Base-by-base conservation (phyloP, 1,139 yeast genomes). In the Magnusiomyces paraingens region DNA sequence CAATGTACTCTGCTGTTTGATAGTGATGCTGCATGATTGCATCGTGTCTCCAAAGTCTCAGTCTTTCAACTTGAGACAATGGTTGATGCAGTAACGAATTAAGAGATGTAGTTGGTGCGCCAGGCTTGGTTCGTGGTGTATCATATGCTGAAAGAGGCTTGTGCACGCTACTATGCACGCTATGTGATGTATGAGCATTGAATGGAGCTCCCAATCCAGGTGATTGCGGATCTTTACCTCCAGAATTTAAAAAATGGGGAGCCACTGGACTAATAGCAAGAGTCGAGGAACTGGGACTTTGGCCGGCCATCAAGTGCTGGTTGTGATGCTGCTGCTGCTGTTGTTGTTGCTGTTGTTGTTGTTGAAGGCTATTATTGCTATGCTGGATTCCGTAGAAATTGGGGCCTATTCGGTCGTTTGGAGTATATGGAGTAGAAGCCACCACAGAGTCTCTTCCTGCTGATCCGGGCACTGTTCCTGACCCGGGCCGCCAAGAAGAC, bases 1-100 rank as follows among this genome's bases (percentile, higher is more conserved):
- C 99, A 38, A 94, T 80, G 65, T 83, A 89, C 63, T 86, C 94
- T 0, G 99, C 98, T 0, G 98, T 88, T 50, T 79, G 78, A 67
- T 87, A 87, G 59, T 91, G 95, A 66, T 91, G 98, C 64, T 91
- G 96, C 84, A 86, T 84, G 56, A 86, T 71, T 0, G 99, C 96
- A 66, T 90, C 96, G 59, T 90, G 96, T 52, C 99, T 75, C 99
- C 99, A 93, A 42, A 88, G 73, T 48, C 99, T 73, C 46, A 93
- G 76, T 62, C 86, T 82, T 60, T 91, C 98, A 0, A 94, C 94
- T 55, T 88, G 95, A 0, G 95, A 80, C 48, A 84, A 68, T 6
- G 62, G 61, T 20, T 55, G 52, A 6, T 40, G 49, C 40, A 36
- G 42, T 17, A 17, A 15, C 12, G 54, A 14, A 26, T 26, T 26